Evolutionary conservation across 2,329 filamentous ascomycete genomes (phyloP).

Genomic region (Apiospora sp.): DNA sequence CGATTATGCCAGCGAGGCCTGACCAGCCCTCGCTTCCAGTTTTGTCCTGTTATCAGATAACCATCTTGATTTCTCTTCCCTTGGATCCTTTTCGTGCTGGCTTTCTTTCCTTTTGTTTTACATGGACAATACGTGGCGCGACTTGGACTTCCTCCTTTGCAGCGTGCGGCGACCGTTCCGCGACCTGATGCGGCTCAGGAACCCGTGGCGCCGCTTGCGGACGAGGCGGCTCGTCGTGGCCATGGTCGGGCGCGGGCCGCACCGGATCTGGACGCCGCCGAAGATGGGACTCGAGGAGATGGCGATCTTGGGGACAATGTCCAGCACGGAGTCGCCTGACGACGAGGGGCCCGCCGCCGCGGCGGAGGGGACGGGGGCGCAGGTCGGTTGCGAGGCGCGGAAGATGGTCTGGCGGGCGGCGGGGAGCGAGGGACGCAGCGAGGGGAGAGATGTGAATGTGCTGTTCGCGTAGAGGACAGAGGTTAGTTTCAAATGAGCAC

Average conservation of each 20-base stretch:
- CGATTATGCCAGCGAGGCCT: neutral
- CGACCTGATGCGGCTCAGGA: slow-evolving; percentile 58
- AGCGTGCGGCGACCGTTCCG: slow-evolving; percentile 62
- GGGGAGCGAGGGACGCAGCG: slow-evolving; percentile 56
- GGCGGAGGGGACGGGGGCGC: slow-evolving; percentile 37
- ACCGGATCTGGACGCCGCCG: slow-evolving; percentile 59
- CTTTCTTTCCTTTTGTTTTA: slow-evolving; percentile 29
- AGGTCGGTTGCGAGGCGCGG: slow-evolving; percentile 38
- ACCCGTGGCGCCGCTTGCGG: slow-evolving; percentile 67
- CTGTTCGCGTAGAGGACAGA: slow-evolving; percentile 37
- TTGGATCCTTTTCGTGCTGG: neutral
- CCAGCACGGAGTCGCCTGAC: slow-evolving; percentile 27
- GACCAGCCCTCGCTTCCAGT: neutral
- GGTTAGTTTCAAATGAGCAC: neutral
- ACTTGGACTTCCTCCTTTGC: slow-evolving; percentile 60
- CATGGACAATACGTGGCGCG: slow-evolving; percentile 53
- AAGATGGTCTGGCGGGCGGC: slow-evolving; percentile 38
- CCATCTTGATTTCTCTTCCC: neutral
- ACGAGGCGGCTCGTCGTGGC: slow-evolving; percentile 61
- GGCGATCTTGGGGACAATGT: slow-evolving; percentile 49
- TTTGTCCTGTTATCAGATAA: neutral
- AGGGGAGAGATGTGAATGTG: slow-evolving; percentile 58
- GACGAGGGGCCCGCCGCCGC: slow-evolving; percentile 30
- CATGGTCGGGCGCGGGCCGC: slow-evolving; percentile 67
- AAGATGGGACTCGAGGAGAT: slow-evolving; percentile 63